These are phyloP conservation scores for Teratosphaeriaceae sp. DNA, from an alignment of 2,329 filamentous ascomycete species.

Conservation along the genomic window DNA sequence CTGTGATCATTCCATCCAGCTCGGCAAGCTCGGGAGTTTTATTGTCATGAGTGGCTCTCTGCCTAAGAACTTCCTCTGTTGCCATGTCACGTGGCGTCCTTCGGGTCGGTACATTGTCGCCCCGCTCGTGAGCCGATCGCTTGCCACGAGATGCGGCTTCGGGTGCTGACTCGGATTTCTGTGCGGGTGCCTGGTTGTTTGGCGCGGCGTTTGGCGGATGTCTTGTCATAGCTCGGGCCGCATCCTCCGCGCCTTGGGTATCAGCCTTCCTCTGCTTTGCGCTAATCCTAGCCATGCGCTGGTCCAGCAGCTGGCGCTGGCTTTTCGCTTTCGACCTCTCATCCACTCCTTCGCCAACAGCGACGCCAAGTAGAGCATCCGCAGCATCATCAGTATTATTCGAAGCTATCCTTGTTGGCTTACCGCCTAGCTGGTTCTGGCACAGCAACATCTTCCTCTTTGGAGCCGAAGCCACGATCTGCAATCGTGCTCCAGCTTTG, in stretches of 20 bases:
- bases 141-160: neutral
- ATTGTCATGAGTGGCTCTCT: neutral
- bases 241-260: too few species aligned
- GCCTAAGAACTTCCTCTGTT: too few species aligned
- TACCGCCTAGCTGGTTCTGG: conserved; percentile 26
- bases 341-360: conserved; percentile 14
- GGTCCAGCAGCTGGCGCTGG: conserved; percentile 20
- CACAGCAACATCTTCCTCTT: conserved; percentile 37
- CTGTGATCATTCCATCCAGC: neutral
- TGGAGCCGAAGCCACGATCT: conserved; percentile 32
- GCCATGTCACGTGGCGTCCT: too few species aligned
- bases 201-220: too few species aligned
- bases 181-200: too few species aligned
- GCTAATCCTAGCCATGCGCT: conserved; percentile 24
- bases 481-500: conserved; percentile 28
- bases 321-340: conserved; percentile 16
- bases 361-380: conserved; percentile 14
- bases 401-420: conserved; percentile 12
- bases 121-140: too few species aligned
- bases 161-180: neutral
- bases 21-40: neutral
- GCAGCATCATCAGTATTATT: conserved; percentile 12
- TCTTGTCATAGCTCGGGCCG: too few species aligned
- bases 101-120: too few species aligned
- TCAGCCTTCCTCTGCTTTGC: neutral